Evolutionary conservation across 768 basidiomycete species (phyloP), one percentile per base, ranked within the genome.

Genomic region (Lactarius trivialis): DNA sequence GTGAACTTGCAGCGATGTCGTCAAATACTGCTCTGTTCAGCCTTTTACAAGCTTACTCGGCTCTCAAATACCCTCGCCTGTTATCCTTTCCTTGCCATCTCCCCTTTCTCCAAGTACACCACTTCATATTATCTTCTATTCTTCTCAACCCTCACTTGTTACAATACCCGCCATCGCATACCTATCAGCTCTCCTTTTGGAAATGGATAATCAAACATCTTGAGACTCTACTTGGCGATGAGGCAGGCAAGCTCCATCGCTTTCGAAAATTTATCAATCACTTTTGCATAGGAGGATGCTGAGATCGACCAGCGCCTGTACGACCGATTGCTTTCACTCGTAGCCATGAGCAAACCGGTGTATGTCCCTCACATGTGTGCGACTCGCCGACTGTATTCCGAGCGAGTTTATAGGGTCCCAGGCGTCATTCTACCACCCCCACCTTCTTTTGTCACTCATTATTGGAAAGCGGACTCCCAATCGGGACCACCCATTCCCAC

Each of bases 281-380:
- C n/a, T 51, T 39, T 52, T 36, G 52, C 53, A 43, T 61, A 52
- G 59, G 70, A 84, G 78, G 80, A 83, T 60, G 73, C 76, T 54
- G 89, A 90, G 70, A 81, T 90, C 45, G 85, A 89, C 70, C 71
- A 79, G 54, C 77, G 77, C 51, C 79, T 92, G 21, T 90, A 90
- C 72, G 78, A 83, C 15, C 77, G 81, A 65, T 86, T 85, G 67
- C 63, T 88, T 54, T 75, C 76, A 6, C 70, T 86, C 4, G 68
- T 85, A 24, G 19, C 43, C 55, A 63, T 49, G 21, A 65, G 54
- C 68, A 75, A 59, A 66, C 74, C 58, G 71, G 73, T 71, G 64
- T 58, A 73, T 70, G 21, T 58, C 32, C 68, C 32, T 69, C 68
- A 41, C 58, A n/a, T n/a, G 60, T 55, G 56, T 69, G 15, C 65